Evolutionary conservation across 176 grass and related monocot species (phyloP).

Genomic region (Paspalum vaginatum): DNA sequence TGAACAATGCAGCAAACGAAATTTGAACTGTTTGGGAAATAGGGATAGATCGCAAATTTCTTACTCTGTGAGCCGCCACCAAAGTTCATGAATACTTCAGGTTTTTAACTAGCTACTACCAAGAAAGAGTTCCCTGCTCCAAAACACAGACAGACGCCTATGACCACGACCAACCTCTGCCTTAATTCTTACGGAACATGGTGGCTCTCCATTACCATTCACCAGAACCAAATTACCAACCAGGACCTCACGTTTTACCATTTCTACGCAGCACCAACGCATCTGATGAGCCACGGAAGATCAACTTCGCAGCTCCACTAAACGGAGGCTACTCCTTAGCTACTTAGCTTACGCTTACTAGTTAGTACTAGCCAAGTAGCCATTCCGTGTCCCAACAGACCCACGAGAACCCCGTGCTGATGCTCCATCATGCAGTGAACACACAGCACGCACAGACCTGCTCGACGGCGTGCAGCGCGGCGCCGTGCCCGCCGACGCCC

Average conservation of each 20-base stretch:
- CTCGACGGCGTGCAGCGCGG: constrained; percentile 86
- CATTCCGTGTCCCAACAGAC: not conserved
- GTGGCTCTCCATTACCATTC: not conserved
- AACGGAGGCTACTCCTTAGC: not conserved
- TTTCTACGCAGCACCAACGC: not conserved
- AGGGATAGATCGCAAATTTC: not conserved
- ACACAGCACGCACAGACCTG: constrained; percentile 41
- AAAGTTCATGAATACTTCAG: not conserved
- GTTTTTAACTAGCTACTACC: not conserved
- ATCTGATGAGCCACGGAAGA: not conserved
- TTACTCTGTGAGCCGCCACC: not conserved
- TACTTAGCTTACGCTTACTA: not conserved
- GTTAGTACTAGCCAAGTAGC: not conserved
- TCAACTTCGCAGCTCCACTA: not conserved
- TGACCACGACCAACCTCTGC: not conserved
- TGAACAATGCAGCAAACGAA: not conserved
- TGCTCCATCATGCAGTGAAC: not conserved
- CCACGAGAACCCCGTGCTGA: not conserved
- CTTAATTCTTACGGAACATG: not conserved
- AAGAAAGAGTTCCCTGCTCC: not conserved
- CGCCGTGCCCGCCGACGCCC: constrained; percentile 82
- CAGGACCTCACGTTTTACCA: not conserved
- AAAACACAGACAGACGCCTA: not conserved
- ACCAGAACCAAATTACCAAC: not conserved
- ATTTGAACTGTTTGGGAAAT: not conserved